A percentile compares a stretch with the other conserved stretches of the same genome.
phyloP scores from a whole-genome alignment of 495 filamentous ascomycete species.

The Cudoniella acicularis region DNA sequence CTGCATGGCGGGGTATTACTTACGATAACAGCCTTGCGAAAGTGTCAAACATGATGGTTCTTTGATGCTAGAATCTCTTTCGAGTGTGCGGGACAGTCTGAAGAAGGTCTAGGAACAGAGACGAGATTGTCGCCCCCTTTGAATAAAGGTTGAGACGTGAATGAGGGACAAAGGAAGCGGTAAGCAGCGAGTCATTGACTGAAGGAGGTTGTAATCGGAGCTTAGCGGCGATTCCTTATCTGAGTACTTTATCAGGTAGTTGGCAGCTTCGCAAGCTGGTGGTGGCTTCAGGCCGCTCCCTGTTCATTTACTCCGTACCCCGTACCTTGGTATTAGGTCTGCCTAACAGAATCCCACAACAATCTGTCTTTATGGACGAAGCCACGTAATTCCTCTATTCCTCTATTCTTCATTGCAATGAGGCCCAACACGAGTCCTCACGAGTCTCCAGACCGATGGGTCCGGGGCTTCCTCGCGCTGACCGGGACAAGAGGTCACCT shows the following conservation, averaged over 20 bases:
- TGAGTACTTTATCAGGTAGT: not conserved
- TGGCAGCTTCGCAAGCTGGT: not conserved
- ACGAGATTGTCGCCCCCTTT: not conserved
- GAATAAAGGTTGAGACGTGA: not conserved
- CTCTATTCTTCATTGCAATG: not conserved
- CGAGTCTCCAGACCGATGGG: too few relatives aligned
- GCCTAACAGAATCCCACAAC: not conserved
- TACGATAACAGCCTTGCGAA: constrained; percentile 78
- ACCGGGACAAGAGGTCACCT: not conserved
- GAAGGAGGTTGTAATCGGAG: not conserved
- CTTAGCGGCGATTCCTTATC: constrained; percentile 9
- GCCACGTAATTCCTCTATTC: constrained; percentile 1
- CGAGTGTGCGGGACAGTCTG: not conserved
- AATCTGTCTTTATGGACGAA: not conserved
- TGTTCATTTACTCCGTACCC: too few relatives aligned
- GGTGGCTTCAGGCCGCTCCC: not conserved
- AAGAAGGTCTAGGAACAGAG: not conserved
- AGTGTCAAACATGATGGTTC: constrained; percentile 69
- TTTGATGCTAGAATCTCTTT: not conserved
- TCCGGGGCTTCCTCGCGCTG: not conserved
- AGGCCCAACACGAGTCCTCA: not conserved
- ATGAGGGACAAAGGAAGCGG: constrained; percentile 5
- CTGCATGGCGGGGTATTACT: constrained; percentile 34
- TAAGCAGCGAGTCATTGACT: constrained; percentile 11
- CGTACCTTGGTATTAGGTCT: too few relatives aligned